Evolutionary conservation across 75 land plant genomes (phyloP).

Genomic region (Pinus albicaulis): DNA sequence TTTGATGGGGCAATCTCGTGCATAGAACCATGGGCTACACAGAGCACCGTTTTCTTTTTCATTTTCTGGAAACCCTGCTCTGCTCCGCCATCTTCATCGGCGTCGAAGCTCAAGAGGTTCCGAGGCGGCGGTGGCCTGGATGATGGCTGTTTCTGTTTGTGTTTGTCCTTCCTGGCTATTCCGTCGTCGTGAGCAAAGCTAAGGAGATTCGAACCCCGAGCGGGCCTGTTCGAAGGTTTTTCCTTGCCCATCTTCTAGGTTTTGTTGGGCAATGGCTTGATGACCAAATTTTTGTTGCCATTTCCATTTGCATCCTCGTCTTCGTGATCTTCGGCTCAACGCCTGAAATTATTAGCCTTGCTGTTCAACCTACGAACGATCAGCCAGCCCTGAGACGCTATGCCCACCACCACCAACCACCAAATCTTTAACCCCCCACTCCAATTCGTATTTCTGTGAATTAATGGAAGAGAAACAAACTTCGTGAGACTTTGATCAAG

Average conservation of each 20-base stretch:
- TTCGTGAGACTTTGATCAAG: too few relatives aligned
- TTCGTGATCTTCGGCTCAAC: slow-evolving; percentile 65
- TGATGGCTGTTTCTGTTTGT: slow-evolving; percentile 11
- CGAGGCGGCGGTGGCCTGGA: slow-evolving; percentile 14
- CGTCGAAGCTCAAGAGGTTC: slow-evolving; percentile 27
- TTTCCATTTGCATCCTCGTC: slow-evolving; percentile 25
- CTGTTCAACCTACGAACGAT: slow-evolving; percentile 20
- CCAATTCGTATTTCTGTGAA: too few relatives aligned
- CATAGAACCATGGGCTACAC: not conserved
- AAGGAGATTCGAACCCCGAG: slow-evolving; percentile 47
- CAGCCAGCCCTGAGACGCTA: not conserved
- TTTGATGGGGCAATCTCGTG: slow-evolving; percentile 13
- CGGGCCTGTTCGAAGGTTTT: not conserved
- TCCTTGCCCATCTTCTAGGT: slow-evolving; percentile 8
- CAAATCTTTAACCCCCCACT: too few relatives aligned
- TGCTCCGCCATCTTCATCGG: slow-evolving; percentile 10
- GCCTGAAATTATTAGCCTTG: slow-evolving; percentile 81
- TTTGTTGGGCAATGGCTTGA: slow-evolving; percentile 9
- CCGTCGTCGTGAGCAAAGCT: slow-evolving; percentile 84
- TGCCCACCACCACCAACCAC: too few relatives aligned
- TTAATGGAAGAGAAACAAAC: too few relatives aligned
- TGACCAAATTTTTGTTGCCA: slow-evolving; percentile 11
- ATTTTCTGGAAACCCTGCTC: slow-evolving; percentile 5
- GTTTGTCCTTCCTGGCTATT: slow-evolving; percentile 1
- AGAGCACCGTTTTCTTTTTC: slow-evolving; percentile 31